Base-by-base conservation (phyloP, 129 eudicot species). In the Tagetes patula region DNA sequence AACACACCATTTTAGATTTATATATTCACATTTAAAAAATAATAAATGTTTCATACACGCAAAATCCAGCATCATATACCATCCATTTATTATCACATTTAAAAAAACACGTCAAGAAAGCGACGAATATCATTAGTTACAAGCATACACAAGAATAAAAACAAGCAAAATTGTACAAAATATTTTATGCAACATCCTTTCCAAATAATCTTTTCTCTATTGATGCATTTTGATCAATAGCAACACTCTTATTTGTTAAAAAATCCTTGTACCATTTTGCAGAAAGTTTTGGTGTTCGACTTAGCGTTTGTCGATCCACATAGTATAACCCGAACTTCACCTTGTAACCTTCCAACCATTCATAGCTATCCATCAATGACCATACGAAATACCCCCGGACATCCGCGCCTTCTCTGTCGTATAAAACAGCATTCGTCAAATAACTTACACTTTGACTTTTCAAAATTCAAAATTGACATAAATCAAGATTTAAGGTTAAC, bases 331-430 rank as follows among this genome's bases (percentile, higher is more conserved):
- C 98, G 7, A 80, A 88, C 65, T 60, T 84, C 63, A 45, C 42
- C 41, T 6, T 6, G 53, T 86, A 94, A 6, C 97, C 98, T 4
- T 39, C 3, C 33, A 70, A 8, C 98, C 96, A 90, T 77, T 94
- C 98, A 33, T 82, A 90, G 80, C 84, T 72, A 69, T 94, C 97
- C 91, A 94, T 81, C 78, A 90, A 83, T 4, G 87, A 84, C 98
- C 98, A 90, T 50, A 84, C 50, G 9, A 94, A 89, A 69, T 93
- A 93, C 32, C 98, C 96, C 0, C 90, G 84, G 8, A 94, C 97
- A 73, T 94, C 89, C 4, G 97, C 96, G 32, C 97, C 97, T 8
- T 66, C 77, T 78, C 96, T 89, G 71, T 59, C 7, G 12, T 27
- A 49, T 14, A 20, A 71, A 48, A 39, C 32, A 48, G 0, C 42